A percentile compares a stretch with the other conserved stretches of the same genome.
Evolutionary conservation across 805 yeast species (phyloP).

Genomic region (Suhomyces prunicola): DNA sequence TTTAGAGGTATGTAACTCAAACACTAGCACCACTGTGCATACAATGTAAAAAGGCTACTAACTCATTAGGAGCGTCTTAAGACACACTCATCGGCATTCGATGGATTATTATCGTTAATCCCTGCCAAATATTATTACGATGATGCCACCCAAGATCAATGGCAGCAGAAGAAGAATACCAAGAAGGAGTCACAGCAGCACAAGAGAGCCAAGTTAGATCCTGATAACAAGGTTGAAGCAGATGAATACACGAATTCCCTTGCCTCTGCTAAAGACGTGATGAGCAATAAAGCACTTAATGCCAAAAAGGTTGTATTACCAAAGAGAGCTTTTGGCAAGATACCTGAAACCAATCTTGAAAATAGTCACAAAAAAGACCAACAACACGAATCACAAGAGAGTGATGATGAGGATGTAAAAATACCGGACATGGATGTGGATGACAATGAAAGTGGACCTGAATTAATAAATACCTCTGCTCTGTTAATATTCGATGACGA

Average conservation of each 20-base stretch:
- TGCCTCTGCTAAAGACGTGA: slow-evolving; percentile 58
- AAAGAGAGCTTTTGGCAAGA: slow-evolving; percentile 10
- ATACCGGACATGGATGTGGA: slow-evolving; percentile 19
- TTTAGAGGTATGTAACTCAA: slow-evolving; percentile 48
- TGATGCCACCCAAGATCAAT: slow-evolving; percentile 83
- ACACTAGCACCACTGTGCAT: background rate
- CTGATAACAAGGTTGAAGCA: slow-evolving; percentile 45
- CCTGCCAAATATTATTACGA: slow-evolving; percentile 95
- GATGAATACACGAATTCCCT: slow-evolving; percentile 41
- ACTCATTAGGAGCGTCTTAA: slow-evolving; percentile 61
- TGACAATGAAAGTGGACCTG: slow-evolving; percentile 12
- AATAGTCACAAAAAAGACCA: slow-evolving; percentile 8
- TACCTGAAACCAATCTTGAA: slow-evolving; percentile 6
- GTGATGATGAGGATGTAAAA: slow-evolving; percentile 3
- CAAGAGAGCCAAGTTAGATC: slow-evolving; percentile 74
- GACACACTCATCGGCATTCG: slow-evolving; percentile 77
- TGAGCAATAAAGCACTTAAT: slow-evolving; percentile 49
- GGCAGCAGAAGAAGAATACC: slow-evolving; percentile 79
- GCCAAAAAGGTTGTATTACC: slow-evolving; percentile 52
- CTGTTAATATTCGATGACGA: slow-evolving; percentile 68
- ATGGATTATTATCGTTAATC: slow-evolving; percentile 82
- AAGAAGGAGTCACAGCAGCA: slow-evolving; percentile 60
- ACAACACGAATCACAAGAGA: slow-evolving; percentile 16
- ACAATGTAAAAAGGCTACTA: slow-evolving; percentile 12
- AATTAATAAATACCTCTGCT: slow-evolving; percentile 13